Evolutionary conservation across 2,329 filamentous ascomycete genomes (phyloP).

Genomic region (Zalaria sp.): DNA sequence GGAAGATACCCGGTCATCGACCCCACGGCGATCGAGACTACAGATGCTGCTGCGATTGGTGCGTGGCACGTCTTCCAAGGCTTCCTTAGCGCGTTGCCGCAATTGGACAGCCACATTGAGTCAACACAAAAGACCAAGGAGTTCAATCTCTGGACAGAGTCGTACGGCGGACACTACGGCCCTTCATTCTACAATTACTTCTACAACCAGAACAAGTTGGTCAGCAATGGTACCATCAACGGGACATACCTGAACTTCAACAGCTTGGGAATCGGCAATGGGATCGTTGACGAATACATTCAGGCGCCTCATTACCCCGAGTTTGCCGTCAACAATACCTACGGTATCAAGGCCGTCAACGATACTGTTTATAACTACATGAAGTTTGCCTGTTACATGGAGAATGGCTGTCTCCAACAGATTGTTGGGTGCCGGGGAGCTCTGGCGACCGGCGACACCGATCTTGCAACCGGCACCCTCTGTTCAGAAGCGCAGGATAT

Average conservation of each 20-base stretch:
- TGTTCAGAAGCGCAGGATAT: conserved; percentile 42
- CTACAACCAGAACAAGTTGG: conserved; percentile 41
- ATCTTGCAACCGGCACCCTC: conserved; percentile 21
- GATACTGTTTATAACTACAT: conserved; percentile 46
- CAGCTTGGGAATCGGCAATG: conserved; percentile 40
- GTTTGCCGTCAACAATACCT: conserved; percentile 41
- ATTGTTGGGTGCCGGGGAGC: conserved; percentile 39
- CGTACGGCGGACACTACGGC: conserved; percentile 36
- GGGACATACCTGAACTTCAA: conserved; percentile 30
- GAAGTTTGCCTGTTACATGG: conserved; percentile 38
- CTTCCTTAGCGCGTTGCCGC: conserved; percentile 35
- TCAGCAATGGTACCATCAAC: conserved; percentile 23
- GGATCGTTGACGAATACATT: conserved; percentile 39
- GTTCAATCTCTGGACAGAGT: conserved; percentile 48
- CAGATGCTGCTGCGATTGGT: conserved; percentile 39
- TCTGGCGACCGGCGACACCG: conserved; percentile 19
- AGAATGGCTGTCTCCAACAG: conserved; percentile 31
- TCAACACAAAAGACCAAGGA: conserved; percentile 26
- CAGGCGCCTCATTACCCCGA: conserved; percentile 37
- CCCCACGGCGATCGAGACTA: conserved; percentile 37
- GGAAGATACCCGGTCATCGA: conserved; percentile 38
- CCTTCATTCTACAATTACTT: conserved; percentile 43
- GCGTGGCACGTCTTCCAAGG: conserved; percentile 43
- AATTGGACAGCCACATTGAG: conserved; percentile 32
- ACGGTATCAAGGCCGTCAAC: conserved; percentile 40